phyloP scores from a whole-genome alignment of 2,329 filamentous ascomycete species.

The Emericellopsis atlantica region DNA sequence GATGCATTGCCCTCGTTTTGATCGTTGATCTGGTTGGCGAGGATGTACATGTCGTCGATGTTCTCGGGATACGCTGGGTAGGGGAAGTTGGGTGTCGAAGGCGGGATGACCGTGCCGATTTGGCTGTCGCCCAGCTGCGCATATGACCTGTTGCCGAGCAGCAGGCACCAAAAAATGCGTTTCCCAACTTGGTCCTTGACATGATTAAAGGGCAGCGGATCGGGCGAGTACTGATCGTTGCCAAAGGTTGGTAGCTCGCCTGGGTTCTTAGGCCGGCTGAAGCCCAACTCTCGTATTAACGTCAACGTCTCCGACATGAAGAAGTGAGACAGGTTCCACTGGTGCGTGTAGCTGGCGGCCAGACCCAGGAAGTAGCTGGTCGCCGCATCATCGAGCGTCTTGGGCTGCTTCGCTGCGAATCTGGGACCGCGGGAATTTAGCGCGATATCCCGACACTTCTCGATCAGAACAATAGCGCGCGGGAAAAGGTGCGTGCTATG shows the following conservation, averaged over 20 bases:
- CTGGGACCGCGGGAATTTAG: slow-evolving; percentile 50
- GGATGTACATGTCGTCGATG: slow-evolving; percentile 74
- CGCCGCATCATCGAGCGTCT: slow-evolving; percentile 43
- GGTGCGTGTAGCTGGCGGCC: slow-evolving; percentile 53
- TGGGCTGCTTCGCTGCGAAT: slow-evolving; percentile 31
- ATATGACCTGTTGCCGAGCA: slow-evolving; percentile 65
- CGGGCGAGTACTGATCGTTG: slow-evolving; percentile 21
- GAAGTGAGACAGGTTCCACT: slow-evolving; percentile 53
- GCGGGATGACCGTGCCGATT: slow-evolving; percentile 61
- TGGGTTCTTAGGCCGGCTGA: slow-evolving; percentile 41
- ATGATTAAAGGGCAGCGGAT: slow-evolving; percentile 45
- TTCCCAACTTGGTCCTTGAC: slow-evolving; percentile 63
- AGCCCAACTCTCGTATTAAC: slow-evolving; percentile 54
- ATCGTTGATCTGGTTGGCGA: slow-evolving; percentile 53
- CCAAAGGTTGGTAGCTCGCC: slow-evolving; percentile 25
- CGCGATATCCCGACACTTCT: slow-evolving; percentile 58
- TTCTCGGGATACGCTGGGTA: slow-evolving; percentile 73
- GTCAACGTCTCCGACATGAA: slow-evolving; percentile 63
- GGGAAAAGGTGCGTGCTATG: slow-evolving; percentile 54
- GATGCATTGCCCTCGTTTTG: slow-evolving; percentile 59
- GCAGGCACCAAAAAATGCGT: slow-evolving; percentile 74
- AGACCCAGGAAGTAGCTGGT: slow-evolving; percentile 67
- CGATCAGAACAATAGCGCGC: slow-evolving; percentile 55
- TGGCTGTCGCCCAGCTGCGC: slow-evolving; percentile 60
- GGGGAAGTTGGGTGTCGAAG: slow-evolving; percentile 60